These are phyloP conservation scores for Crassisporium funariophilum DNA, from an alignment of 768 basidiomycete species.

Conservation along the genomic window DNA sequence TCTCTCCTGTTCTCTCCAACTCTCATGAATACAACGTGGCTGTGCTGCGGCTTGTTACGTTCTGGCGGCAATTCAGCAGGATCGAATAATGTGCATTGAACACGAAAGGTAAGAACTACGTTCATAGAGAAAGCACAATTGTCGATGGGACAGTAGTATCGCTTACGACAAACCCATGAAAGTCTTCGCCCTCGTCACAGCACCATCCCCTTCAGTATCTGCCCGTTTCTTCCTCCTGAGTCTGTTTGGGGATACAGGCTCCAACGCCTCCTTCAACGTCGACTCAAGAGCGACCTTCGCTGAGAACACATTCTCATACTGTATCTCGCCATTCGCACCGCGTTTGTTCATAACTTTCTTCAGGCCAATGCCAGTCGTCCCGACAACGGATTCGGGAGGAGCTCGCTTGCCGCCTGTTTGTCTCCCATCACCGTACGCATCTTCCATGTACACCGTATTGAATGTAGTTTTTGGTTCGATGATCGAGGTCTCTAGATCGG, in stretches of 20 bases:
- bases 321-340: background rate
- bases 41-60: too few species aligned
- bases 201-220: background rate
- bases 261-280: constrained; percentile 19
- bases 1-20: too few species aligned
- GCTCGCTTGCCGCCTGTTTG: background rate
- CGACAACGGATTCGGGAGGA: constrained; percentile 9
- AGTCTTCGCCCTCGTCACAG: too few species aligned
- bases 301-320: constrained; percentile 10
- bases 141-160: too few species aligned
- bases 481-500: constrained; percentile 20
- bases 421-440: constrained; percentile 27
- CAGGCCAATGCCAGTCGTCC: constrained; percentile 23
- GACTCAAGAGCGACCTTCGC: constrained; percentile 22
- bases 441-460: constrained; percentile 22
- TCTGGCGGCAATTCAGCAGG: too few species aligned
- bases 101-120: too few species aligned
- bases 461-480: constrained; percentile 12
- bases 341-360: constrained; percentile 7
- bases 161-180: too few species aligned
- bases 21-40: too few species aligned
- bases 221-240: background rate
- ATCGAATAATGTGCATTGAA: too few species aligned
- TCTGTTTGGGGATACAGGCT: constrained; percentile 6
- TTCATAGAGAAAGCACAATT: too few species aligned